phyloP scores from a whole-genome alignment of 768 basidiomycete species.

The Lenzites betulinus region DNA sequence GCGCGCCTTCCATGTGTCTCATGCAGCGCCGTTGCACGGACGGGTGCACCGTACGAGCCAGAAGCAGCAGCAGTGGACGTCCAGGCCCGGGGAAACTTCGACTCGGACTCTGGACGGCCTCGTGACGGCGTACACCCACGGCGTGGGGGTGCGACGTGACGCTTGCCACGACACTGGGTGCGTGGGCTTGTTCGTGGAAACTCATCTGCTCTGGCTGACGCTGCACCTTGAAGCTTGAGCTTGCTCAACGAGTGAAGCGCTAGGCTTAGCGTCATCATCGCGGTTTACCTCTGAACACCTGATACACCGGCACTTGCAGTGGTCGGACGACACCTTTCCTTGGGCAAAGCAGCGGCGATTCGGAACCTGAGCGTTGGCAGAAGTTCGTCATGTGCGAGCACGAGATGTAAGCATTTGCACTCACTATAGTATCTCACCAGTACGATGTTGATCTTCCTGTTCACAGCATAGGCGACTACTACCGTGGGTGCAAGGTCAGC shows the following conservation, averaged over 20 bases:
- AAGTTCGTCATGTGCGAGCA: slow-evolving; percentile 16
- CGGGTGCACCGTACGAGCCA: no score
- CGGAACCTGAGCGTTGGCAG: background rate
- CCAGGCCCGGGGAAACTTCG: no score
- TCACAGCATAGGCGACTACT: slow-evolving; percentile 21
- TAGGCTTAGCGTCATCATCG: background rate
- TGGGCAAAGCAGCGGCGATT: background rate
- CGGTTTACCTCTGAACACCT: background rate
- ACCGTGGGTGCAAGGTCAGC: slow-evolving; percentile 22
- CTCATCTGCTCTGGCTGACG: background rate
- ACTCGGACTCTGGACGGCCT: no score
- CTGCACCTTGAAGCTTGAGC: background rate
- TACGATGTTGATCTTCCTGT: background rate
- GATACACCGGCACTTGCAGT: no score
- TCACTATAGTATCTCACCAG: background rate
- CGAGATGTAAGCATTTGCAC: slow-evolving; percentile 19
- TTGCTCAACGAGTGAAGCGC: background rate
- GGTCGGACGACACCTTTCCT: background rate
- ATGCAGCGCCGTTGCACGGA: no score
- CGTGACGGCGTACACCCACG: no score
- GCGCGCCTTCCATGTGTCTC: slow-evolving; percentile 1
- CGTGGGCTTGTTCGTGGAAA: background rate
- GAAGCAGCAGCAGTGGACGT: no score
- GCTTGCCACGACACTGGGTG: no score
- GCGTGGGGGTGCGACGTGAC: no score